These are phyloP conservation scores for Plantago elongata DNA, from an alignment of 257 asterid species.

Conservation along the genomic window DNA sequence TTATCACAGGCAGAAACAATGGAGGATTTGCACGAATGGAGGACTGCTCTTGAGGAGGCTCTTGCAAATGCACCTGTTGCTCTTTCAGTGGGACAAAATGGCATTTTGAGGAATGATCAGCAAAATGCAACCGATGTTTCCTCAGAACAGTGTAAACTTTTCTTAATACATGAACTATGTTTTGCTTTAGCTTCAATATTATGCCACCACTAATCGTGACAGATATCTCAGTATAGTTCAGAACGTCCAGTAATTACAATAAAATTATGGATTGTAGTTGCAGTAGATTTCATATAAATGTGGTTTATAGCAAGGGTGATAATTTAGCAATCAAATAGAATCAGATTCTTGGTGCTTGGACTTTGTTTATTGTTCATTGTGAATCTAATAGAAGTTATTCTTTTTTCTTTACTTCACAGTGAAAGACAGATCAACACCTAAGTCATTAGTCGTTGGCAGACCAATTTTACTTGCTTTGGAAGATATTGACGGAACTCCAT, in stretches of 20 bases:
- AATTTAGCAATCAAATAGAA: too few relatives aligned
- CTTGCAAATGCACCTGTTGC: constrained; percentile 81
- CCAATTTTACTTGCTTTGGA: constrained; percentile 97
- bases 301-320: not conserved
- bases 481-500: constrained; percentile 94
- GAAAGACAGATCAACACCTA: constrained; percentile 69
- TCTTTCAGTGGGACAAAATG: constrained; percentile 77
- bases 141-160: constrained; percentile 59
- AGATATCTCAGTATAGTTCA: not conserved
- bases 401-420: constrained; percentile 31
- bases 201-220: not conserved
- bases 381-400: constrained; percentile 8
- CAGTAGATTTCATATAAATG: not conserved
- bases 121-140: constrained; percentile 48
- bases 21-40: constrained; percentile 96
- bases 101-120: constrained; percentile 71
- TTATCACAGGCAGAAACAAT: constrained; percentile 78
- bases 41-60: constrained; percentile 93
- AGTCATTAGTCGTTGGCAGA: constrained; percentile 79
- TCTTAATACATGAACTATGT: constrained; percentile 12
- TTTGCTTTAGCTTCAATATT: constrained; percentile 5
- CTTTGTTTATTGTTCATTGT: constrained; percentile 8
- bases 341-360: not conserved
- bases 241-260: constrained; percentile 8
- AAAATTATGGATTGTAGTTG: not conserved